A percentile compares a stretch with the other conserved stretches of the same genome.
Evolutionary conservation across 202 grass and related monocot species (phyloP).

Genomic region (Cymbopogon flexuosus): DNA sequence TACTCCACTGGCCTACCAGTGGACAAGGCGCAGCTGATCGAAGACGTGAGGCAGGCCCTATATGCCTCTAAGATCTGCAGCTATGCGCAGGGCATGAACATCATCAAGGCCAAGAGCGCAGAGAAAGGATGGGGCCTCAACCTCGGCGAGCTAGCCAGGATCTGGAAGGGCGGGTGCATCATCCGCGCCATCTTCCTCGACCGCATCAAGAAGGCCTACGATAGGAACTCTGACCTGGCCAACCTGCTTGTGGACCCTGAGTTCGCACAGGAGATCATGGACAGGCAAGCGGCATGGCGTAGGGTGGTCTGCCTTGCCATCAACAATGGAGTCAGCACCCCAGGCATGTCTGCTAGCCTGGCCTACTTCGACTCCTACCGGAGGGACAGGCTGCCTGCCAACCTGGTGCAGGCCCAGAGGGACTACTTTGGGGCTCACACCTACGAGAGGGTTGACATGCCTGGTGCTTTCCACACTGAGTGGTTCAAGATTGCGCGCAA

Average conservation of each 20-base stretch:
- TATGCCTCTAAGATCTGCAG: conserved; percentile 91
- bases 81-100: conserved; percentile 90
- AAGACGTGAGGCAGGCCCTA: conserved; percentile 71
- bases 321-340: conserved; percentile 75
- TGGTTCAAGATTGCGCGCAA: conserved; percentile 72
- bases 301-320: conserved; percentile 67
- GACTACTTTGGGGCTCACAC: conserved; percentile 85
- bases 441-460: conserved; percentile 74
- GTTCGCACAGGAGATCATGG: conserved; percentile 78
- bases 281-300: conserved; percentile 64
- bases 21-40: conserved; percentile 74
- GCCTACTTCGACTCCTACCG: conserved; percentile 83
- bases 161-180: conserved; percentile 94
- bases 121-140: conserved; percentile 80
- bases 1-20: conserved; percentile 39
- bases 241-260: conserved; percentile 80
- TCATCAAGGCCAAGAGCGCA: conserved; percentile 70
- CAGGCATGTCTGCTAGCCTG: conserved; percentile 64
- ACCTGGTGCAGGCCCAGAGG: conserved; percentile 79
- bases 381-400: conserved; percentile 66
- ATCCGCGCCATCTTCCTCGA: conserved; percentile 82
- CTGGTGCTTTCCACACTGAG: conserved; percentile 68
- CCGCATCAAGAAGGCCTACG: conserved; percentile 80
- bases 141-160: conserved; percentile 75
- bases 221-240: conserved; percentile 56